phyloP scores from a whole-genome alignment of 352 stramenopile genomes.

The Thraustotheca clavata region DNA sequence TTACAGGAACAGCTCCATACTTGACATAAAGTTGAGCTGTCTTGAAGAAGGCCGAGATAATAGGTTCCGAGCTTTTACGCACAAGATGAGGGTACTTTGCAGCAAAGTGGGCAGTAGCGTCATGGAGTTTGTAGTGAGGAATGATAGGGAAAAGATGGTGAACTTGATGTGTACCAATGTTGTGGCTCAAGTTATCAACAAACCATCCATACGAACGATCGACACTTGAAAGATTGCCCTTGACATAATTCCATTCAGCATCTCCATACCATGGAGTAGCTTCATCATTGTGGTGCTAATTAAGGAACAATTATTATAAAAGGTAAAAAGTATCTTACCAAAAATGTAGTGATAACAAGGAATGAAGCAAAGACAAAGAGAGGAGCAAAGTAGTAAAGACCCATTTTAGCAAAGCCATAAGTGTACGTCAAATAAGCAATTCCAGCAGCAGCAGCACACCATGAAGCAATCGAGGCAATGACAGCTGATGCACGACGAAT shows the following conservation, averaged over 20 bases:
- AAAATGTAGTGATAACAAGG: slow-evolving; percentile 76
- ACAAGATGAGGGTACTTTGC: slow-evolving; percentile 66
- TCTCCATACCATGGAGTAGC: slow-evolving; percentile 76
- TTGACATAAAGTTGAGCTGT: slow-evolving; percentile 53
- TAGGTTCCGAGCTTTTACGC: slow-evolving; percentile 55
- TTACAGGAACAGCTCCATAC: slow-evolving; percentile 54
- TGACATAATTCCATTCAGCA: slow-evolving; percentile 78
- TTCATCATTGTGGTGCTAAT: slow-evolving; percentile 77
- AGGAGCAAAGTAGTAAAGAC: slow-evolving; percentile 68
- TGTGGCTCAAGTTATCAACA: slow-evolving; percentile 78
- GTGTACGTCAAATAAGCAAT: slow-evolving; percentile 35
- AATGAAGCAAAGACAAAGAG: slow-evolving; percentile 68
- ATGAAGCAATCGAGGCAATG: slow-evolving; percentile 44
- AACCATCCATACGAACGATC: slow-evolving; percentile 70
- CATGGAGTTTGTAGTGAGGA: slow-evolving; percentile 73
- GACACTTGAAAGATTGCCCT: slow-evolving; percentile 72
- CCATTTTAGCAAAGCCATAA: slow-evolving; percentile 35
- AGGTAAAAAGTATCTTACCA: slow-evolving; percentile 26
- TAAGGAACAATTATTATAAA: not conserved
- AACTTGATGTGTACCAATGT: slow-evolving; percentile 81
- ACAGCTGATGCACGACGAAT: slow-evolving; percentile 49
- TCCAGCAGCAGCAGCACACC: slow-evolving; percentile 32
- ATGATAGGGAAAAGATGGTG: slow-evolving; percentile 85
- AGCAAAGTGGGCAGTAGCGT: slow-evolving; percentile 51
- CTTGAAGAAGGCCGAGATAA: slow-evolving; percentile 54